Base-by-base conservation (phyloP, 2,329 filamentous ascomycete genomes). In the Xylaria sp. region DNA sequence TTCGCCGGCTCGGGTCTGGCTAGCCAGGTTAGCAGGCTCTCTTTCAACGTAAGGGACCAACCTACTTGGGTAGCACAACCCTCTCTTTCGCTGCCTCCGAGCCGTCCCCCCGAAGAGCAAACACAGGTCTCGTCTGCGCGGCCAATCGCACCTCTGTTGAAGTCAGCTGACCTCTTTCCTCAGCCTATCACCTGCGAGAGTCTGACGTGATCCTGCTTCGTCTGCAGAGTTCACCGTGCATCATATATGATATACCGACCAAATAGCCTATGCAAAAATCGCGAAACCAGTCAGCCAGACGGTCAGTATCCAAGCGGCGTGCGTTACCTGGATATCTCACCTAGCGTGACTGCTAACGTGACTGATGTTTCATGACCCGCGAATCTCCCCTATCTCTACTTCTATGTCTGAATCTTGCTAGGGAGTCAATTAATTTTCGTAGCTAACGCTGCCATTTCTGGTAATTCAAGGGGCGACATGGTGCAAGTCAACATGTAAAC, bases 151-250 rank as follows among this genome's bases (percentile, higher is more conserved):
- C 8, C 17, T 11, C 42, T n/a, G 9, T 19, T 32, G 12, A 59
- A 21, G 58, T 65, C 67, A 65, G 62, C 62, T 62, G 53, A 65
- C 58, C 19, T 64, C 55, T 60, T 14, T 60, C 56, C 42, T 32
- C 4, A 21, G 34, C 65, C 65, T 64, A 65, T 65, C 65, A 53
- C 42, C 45, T 5, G 12, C 50, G 24, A 5, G 19, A 42, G 56
- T 55, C 63, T 57, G 51, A 66, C 59, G 64, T 62, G 59, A 62
- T 66, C 58, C 51, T 24, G 24, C 57, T 27, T 27, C n/a, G n/a
- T 19, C 39, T 30, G 27, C 50, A 30, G 11, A 36, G 11, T 8
- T 36, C 34, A 36, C 11, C 34, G 34, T 27, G 39, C 36, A 65
- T 24, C 39, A 17, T 11, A 42, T 17, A 17, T 14, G 4, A 36